A percentile compares a stretch with the other conserved stretches of the same genome.
phyloP scores from a whole-genome alignment of 2,329 filamentous ascomycete species.

The Aspergillus sp. region DNA sequence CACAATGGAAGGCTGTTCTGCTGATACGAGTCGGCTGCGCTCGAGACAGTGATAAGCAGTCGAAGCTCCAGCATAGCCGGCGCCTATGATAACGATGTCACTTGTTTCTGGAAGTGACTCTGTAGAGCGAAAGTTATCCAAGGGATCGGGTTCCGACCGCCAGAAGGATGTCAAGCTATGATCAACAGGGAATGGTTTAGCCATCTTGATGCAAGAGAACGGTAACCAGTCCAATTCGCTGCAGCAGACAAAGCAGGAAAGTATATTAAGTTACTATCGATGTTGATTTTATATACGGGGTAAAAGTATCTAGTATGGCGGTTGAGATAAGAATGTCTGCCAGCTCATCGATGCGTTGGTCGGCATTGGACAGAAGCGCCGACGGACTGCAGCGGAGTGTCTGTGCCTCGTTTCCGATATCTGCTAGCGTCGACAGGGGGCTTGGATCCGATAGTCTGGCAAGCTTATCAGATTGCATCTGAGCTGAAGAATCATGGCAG shows the following conservation, averaged over 20 bases:
- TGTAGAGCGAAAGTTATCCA: slow-evolving; percentile 47
- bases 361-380: not conserved
- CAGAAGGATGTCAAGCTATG: slow-evolving; percentile 44
- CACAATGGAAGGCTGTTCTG: slow-evolving; percentile 29
- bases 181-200: slow-evolving; percentile 21
- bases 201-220: slow-evolving; percentile 13
- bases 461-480: slow-evolving; percentile 1
- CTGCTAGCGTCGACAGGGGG: not conserved
- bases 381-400: slow-evolving; percentile 1
- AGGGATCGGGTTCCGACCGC: slow-evolving; percentile 41
- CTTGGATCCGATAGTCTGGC: not conserved
- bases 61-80: slow-evolving; percentile 48
- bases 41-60: slow-evolving; percentile 44
- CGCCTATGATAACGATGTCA: slow-evolving; percentile 51
- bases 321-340: not conserved
- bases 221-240: not conserved
- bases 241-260: too few species aligned
- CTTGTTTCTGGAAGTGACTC: slow-evolving; percentile 37
- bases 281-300: not conserved
- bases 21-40: slow-evolving; percentile 12
- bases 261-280: not conserved
- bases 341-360: not conserved
- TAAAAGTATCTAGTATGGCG: not conserved
- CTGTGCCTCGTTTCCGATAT: not conserved
- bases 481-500: not conserved